Evolutionary conservation across 2,329 filamentous ascomycete genomes (phyloP).

Genomic region (Pseudogymnoascus sp.): DNA sequence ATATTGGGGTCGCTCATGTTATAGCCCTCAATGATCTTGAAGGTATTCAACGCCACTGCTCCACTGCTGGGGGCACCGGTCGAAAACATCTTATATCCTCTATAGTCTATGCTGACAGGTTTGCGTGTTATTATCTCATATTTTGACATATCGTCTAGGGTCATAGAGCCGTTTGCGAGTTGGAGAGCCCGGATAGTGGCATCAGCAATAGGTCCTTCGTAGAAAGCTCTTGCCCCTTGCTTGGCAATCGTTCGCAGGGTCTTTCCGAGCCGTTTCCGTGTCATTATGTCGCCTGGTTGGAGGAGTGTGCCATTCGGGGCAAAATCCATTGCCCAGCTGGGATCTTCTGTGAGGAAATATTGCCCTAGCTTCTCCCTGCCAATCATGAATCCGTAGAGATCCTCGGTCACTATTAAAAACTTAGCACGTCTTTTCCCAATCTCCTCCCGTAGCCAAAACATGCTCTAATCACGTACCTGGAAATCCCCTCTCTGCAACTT

Average conservation of each 20-base stretch:
- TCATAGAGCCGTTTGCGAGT: slow-evolving; percentile 58
- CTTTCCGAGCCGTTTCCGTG: slow-evolving; percentile 55
- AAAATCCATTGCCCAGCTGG: slow-evolving; percentile 60
- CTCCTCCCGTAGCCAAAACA: background rate
- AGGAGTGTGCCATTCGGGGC: slow-evolving; percentile 54
- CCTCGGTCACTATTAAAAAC: slow-evolving; percentile 48
- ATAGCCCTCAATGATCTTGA: slow-evolving; percentile 80
- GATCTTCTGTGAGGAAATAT: slow-evolving; percentile 53
- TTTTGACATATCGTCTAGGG: slow-evolving; percentile 51
- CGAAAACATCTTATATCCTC: slow-evolving; percentile 61
- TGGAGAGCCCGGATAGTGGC: slow-evolving; percentile 51
- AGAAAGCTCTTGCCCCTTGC: slow-evolving; percentile 53
- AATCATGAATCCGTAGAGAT: slow-evolving; percentile 67
- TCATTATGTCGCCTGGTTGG: slow-evolving; percentile 53
- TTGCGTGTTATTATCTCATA: slow-evolving; percentile 59
- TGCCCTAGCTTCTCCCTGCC: slow-evolving; percentile 35
- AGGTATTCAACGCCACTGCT: slow-evolving; percentile 53
- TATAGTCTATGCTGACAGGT: slow-evolving; percentile 55
- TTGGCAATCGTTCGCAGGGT: slow-evolving; percentile 56
- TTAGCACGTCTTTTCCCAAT: slow-evolving; percentile 13
- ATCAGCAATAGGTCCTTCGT: slow-evolving; percentile 52
- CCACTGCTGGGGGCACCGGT: slow-evolving; percentile 72
- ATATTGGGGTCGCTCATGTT: slow-evolving; percentile 42
- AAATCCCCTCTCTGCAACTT: slow-evolving; percentile 68
- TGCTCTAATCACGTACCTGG: slow-evolving; percentile 19